Evolutionary conservation across 192 early-diverging fungal species (phyloP).

Genomic region (Coemansia sp.): DNA sequence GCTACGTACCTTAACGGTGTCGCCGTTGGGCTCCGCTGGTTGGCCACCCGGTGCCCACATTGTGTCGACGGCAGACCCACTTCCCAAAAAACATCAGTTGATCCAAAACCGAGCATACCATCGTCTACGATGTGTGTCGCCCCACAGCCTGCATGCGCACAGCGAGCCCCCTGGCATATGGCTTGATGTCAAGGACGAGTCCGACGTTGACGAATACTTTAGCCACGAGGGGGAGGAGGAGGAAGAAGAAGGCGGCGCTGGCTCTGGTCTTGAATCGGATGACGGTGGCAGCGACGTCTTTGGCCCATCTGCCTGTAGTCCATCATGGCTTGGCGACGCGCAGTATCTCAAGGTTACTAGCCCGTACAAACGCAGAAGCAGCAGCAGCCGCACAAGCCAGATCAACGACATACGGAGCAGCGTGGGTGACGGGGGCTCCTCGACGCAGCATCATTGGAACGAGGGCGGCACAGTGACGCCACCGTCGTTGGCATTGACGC

Average conservation of each 20-base stretch:
- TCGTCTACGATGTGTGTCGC: conserved; percentile 35
- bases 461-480: conserved; percentile 40
- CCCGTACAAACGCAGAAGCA: conserved; percentile 6
- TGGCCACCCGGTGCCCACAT: not conserved
- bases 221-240: conserved; percentile 12
- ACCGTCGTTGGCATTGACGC: conserved; percentile 67
- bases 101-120: conserved; percentile 37
- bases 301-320: not conserved
- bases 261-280: not conserved
- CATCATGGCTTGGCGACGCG: conserved; percentile 13
- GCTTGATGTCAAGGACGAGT: conserved; percentile 50
- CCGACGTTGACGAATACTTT: conserved; percentile 9
- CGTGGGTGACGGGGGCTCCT: not conserved
- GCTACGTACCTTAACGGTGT: not conserved
- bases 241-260: not conserved
- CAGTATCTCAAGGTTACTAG: not conserved
- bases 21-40: not conserved
- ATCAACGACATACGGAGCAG: not conserved
- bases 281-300: conserved; percentile 8
- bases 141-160: conserved; percentile 23
- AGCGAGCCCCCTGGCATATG: conserved; percentile 52
- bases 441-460: conserved; percentile 14
- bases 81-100: conserved; percentile 28
- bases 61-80: not conserved
- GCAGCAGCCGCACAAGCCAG: conserved; percentile 1